Percentiles rank a stretch among this genome's conserved stretches.
These are phyloP conservation scores for Spergularia marina DNA, from an alignment of 148 eudicot species.

Conservation along the genomic window DNA sequence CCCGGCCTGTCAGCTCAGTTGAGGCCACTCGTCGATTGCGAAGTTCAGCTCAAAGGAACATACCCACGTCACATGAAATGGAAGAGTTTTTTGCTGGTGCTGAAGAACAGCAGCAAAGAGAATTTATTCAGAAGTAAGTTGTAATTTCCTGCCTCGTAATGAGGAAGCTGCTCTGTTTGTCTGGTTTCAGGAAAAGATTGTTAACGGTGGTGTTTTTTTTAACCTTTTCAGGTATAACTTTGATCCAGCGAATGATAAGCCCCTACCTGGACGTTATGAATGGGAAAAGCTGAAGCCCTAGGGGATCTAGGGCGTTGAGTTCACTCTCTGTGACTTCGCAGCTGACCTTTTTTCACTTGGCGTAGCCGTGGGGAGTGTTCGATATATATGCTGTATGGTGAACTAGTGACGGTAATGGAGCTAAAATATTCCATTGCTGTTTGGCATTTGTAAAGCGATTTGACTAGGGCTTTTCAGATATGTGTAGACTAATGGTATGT, in stretches of 20 bases:
- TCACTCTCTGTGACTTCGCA: slow-evolving; percentile 13
- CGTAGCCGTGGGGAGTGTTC: slow-evolving; percentile 4
- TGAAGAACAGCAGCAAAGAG: slow-evolving; percentile 37
- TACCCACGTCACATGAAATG: slow-evolving; percentile 41
- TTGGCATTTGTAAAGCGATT: slow-evolving; percentile 36
- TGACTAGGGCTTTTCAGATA: slow-evolving; percentile 29
- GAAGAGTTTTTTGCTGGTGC: slow-evolving; percentile 41
- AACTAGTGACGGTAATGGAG: slow-evolving; percentile 31
- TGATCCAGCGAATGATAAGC: slow-evolving; percentile 47
- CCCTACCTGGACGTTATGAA: slow-evolving; percentile 52
- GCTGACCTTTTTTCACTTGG: slow-evolving; percentile 8
- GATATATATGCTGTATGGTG: slow-evolving; percentile 4
- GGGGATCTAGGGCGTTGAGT: not conserved
- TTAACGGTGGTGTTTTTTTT: not conserved
- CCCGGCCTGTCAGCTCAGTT: slow-evolving; percentile 27
- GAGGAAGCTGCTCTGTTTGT: not conserved
- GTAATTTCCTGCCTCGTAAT: not conserved
- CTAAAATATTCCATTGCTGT: slow-evolving; percentile 24
- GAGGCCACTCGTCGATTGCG: slow-evolving; percentile 18
- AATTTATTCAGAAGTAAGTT: slow-evolving; percentile 45
- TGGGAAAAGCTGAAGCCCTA: slow-evolving; percentile 42
- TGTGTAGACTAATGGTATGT: slow-evolving; percentile 43
- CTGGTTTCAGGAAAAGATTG: not conserved
- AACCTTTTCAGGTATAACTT: slow-evolving; percentile 50
- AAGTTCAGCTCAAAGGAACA: slow-evolving; percentile 25